A percentile compares a stretch with the other conserved stretches of the same genome.
phyloP scores from a whole-genome alignment of 257 asterid species.

The Solanum virginianum region DNA sequence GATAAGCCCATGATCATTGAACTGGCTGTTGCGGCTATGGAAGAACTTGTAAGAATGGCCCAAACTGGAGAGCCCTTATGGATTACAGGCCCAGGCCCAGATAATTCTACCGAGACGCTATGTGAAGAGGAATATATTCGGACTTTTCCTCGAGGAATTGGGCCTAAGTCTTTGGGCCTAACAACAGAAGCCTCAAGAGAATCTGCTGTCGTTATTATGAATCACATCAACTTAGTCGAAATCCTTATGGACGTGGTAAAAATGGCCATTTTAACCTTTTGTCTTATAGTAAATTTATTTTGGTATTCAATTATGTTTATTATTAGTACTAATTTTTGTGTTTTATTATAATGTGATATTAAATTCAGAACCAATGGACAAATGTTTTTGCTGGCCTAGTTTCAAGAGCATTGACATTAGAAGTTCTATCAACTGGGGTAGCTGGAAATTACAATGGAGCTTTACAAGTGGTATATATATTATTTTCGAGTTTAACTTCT shows the following conservation, averaged over 20 bases:
- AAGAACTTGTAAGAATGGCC: slow-evolving; percentile 52
- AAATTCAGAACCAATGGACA: slow-evolving; percentile 69
- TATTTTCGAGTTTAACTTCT: neutral
- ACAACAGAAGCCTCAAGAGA: slow-evolving; percentile 85
- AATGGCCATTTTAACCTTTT: neutral
- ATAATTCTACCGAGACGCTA: slow-evolving; percentile 21
- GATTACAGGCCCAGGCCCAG: slow-evolving; percentile 22
- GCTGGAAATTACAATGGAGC: slow-evolving; percentile 20
- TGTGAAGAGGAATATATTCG: slow-evolving; percentile 64
- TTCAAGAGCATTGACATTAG: slow-evolving; percentile 14
- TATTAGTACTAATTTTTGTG: neutral
- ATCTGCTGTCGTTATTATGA: slow-evolving; percentile 86
- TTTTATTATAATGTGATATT: neutral
- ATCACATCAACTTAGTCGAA: slow-evolving; percentile 68
- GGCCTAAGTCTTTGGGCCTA: slow-evolving; percentile 72
- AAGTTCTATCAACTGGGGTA: slow-evolving; percentile 16
- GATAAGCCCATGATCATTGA: slow-evolving; percentile 64
- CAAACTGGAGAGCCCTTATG: slow-evolving; percentile 60
- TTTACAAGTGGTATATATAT: slow-evolving; percentile 43
- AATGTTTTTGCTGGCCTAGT: slow-evolving; percentile 13
- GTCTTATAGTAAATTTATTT: neutral
- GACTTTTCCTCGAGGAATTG: slow-evolving; percentile 84
- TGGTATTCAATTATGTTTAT: neutral
- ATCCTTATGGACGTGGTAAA: slow-evolving; percentile 90
- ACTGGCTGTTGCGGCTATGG: slow-evolving; percentile 83